phyloP scores from a whole-genome alignment of 441 rosid species.

The Adansonia rubrostipa region DNA sequence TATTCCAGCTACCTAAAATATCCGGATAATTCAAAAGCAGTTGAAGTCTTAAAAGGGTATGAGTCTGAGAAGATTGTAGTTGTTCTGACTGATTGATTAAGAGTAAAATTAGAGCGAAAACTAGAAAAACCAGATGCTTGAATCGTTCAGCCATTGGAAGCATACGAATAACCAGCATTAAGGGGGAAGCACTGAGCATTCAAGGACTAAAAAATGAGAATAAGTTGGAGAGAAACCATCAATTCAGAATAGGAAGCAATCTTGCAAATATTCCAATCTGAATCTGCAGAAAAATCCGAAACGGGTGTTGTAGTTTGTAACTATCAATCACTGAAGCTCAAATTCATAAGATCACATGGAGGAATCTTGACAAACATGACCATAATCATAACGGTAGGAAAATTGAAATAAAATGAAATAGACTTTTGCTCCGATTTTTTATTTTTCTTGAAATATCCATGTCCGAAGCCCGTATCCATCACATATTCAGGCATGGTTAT shows the following conservation, averaged over 20 bases:
- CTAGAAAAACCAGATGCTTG: constrained; percentile 35
- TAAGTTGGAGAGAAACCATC: constrained; percentile 9
- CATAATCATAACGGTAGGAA: constrained; percentile 5
- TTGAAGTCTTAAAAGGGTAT: constrained; percentile 71
- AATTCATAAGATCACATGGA: constrained; percentile 17
- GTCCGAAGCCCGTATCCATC: no score
- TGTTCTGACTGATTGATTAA: constrained; percentile 55
- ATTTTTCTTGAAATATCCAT: no score
- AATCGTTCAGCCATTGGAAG: constrained; percentile 51
- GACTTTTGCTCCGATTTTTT: neutral
- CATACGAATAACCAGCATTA: neutral
- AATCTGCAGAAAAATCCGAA: neutral
- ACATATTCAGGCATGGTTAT: no score
- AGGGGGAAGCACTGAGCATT: neutral
- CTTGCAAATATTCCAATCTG: neutral
- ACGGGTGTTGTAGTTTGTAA: neutral
- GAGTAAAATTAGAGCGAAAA: constrained; percentile 42
- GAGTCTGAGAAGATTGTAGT: constrained; percentile 71
- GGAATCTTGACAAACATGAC: constrained; percentile 31
- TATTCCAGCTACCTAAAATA: constrained; percentile 72
- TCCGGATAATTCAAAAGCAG: constrained; percentile 66
- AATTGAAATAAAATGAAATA: neutral
- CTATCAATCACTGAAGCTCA: constrained; percentile 21
- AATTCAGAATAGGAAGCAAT: neutral
- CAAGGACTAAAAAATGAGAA: constrained; percentile 19